Conservation (phyloP, 495 filamentous ascomycete genomes). For the Penicillium macrosclerotiorum region DNA sequence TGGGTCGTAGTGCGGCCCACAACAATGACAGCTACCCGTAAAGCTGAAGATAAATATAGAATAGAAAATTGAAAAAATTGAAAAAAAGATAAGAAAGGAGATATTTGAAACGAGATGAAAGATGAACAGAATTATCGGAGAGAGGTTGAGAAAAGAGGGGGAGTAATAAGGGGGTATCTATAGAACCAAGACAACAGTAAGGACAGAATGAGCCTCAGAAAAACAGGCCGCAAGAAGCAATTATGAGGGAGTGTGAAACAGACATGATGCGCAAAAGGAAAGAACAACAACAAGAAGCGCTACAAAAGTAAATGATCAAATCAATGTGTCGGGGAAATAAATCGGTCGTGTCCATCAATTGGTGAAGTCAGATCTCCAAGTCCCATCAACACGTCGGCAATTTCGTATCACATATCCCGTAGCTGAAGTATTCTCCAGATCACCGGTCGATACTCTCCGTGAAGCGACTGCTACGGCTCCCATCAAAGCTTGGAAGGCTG, state of each 20-base stretch:
- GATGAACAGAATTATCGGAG: no score
- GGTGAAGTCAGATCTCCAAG: constrained; percentile 2
- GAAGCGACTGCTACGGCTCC: constrained; percentile 55
- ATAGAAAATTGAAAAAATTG: no score
- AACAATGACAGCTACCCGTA: no score
- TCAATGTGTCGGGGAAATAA: constrained; percentile 1
- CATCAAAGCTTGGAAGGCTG: constrained; percentile 53
- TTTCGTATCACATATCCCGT: constrained; percentile 27
- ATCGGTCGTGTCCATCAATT: constrained; percentile 4
- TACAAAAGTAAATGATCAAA: constrained; percentile 4
- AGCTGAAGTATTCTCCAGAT: constrained; percentile 9
- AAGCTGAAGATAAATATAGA: no score
- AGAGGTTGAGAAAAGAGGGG: no score
- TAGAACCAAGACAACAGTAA: constrained; percentile 4
- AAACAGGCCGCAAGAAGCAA: no score
- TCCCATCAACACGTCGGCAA: constrained; percentile 20
- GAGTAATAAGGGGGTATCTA: constrained; percentile 23
- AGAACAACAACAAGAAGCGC: constrained; percentile 4
- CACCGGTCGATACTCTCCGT: constrained; percentile 43
- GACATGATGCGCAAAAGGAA: constrained; percentile 2
- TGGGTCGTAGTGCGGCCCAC: no score
- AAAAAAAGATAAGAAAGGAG: no score
- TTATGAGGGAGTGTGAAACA: no score
- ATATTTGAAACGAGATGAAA: no score
- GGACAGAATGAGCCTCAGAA: constrained; percentile 1